Percentiles rank a stretch among this genome's conserved stretches.
Evolutionary conservation across 75 land plant species (phyloP).

Genomic region (Cupressus sempervirens): DNA sequence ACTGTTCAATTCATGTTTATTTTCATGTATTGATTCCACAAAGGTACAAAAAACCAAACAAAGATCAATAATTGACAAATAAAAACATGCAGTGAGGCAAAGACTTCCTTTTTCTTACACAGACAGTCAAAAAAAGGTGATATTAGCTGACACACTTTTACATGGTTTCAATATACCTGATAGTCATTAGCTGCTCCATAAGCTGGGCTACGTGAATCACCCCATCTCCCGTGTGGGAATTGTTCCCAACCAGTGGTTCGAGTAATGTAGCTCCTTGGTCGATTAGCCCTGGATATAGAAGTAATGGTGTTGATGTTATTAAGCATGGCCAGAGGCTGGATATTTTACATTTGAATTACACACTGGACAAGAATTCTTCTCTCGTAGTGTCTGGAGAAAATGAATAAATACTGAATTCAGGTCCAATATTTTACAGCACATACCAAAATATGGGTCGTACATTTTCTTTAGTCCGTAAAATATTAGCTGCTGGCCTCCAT

Average conservation of each 20-base stretch:
- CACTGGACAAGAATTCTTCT: neutral
- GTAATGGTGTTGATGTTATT: neutral
- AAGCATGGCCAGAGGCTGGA: neutral
- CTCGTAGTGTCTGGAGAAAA: neutral
- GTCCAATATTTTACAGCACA: conserved; percentile 4
- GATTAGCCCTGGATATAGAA: conserved; percentile 74
- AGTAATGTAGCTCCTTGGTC: conserved; percentile 90
- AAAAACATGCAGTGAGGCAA: neutral
- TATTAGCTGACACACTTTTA: neutral
- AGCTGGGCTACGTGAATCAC: conserved; percentile 78
- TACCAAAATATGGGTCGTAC: conserved; percentile 98
- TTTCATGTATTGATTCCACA: neutral
- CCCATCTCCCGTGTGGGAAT: conserved; percentile 86
- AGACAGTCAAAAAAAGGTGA: neutral
- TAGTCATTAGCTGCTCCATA: conserved; percentile 82
- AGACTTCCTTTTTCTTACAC: neutral
- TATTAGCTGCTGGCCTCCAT: conserved; percentile 90
- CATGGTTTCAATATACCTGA: conserved; percentile 45
- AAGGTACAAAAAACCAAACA: neutral
- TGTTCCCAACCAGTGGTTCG: conserved; percentile 86
- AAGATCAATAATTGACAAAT: neutral
- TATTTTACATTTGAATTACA: neutral
- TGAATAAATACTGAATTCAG: neutral
- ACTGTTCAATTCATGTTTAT: neutral
- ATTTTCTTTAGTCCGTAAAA: conserved; percentile 74